These are phyloP conservation scores for Erysimum cheiranthoides DNA, from an alignment of 345 rosid species.

Conservation along the genomic window DNA sequence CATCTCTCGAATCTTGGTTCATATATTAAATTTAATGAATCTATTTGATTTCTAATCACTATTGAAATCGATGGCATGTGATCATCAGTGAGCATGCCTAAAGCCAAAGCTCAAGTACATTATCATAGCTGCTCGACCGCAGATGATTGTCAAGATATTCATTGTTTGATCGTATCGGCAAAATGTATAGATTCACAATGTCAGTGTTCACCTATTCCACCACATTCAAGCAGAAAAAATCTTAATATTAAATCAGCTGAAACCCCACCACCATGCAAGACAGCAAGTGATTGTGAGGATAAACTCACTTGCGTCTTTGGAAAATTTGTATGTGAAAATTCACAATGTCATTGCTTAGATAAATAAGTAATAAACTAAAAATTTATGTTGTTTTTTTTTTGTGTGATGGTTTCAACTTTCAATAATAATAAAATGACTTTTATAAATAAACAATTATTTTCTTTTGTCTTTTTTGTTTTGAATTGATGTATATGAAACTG, in stretches of 20 bases:
- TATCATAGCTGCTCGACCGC: conserved; percentile 22
- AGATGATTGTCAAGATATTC: conserved; percentile 24
- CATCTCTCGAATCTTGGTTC: conserved; percentile 7
- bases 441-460: background rate
- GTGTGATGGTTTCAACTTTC: background rate
- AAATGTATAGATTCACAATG: conserved; percentile 7
- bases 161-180: background rate
- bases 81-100: conserved; percentile 10
- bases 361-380: background rate
- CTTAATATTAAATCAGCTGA: conserved; percentile 27
- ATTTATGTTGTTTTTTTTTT: background rate
- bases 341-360: conserved; percentile 13
- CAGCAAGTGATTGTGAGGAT: conserved; percentile 33
- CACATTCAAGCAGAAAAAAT: conserved; percentile 10
- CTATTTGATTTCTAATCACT: background rate
- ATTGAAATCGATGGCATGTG: conserved; percentile 11
- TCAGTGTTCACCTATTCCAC: background rate
- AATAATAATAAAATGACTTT: background rate
- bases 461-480: background rate
- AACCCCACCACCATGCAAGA: conserved; percentile 19
- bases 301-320: conserved; percentile 27
- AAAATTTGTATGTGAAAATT: conserved; percentile 29
- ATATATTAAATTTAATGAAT: background rate
- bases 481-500: background rate
- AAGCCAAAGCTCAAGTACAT: background rate